Percentiles rank a stretch among this genome's conserved stretches.
Evolutionary conservation across 2,329 filamentous ascomycete genomes (phyloP).

Genomic region (Lachnellula hyalina): DNA sequence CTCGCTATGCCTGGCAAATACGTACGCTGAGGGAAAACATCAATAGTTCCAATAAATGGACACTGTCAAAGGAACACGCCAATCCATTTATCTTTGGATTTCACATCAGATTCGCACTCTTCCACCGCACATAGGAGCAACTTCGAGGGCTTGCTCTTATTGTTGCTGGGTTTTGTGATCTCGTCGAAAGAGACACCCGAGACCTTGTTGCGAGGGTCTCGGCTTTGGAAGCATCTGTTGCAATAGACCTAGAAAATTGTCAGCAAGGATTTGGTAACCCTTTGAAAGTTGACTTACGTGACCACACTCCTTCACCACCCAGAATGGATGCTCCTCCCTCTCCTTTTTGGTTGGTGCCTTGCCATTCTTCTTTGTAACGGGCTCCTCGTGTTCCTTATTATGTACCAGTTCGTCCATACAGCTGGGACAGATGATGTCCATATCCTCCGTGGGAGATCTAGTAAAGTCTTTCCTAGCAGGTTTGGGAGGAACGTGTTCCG

Average conservation of each 20-base stretch:
- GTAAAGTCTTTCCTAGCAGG: constrained; percentile 73
- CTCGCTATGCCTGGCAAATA: background rate
- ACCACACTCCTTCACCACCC: constrained; percentile 85
- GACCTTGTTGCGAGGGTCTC: constrained; percentile 34
- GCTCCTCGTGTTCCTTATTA: constrained; percentile 39
- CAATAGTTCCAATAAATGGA: background rate
- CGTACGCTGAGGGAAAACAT: background rate
- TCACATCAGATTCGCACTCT: constrained; percentile 49
- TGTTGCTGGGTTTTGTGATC: constrained; percentile 31
- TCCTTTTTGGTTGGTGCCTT: constrained; percentile 46
- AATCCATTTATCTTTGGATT: constrained; percentile 52
- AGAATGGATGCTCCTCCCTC: constrained; percentile 74
- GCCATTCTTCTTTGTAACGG: constrained; percentile 36
- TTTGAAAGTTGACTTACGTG: constrained; percentile 58
- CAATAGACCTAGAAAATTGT: constrained; percentile 52
- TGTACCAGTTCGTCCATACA: constrained; percentile 80
- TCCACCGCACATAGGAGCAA: constrained; percentile 48
- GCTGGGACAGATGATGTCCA: constrained; percentile 75
- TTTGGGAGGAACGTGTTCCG: constrained; percentile 33
- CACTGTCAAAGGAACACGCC: constrained; percentile 44
- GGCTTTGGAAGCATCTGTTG: constrained; percentile 54
- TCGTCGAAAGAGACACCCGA: constrained; percentile 31
- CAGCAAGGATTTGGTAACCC: constrained; percentile 10
- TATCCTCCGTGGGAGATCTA: constrained; percentile 64
- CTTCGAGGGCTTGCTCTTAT: constrained; percentile 23